These are phyloP conservation scores for Neonectria sp. DNA, from an alignment of 2,329 filamentous ascomycete genomes.

Conservation along the genomic window DNA sequence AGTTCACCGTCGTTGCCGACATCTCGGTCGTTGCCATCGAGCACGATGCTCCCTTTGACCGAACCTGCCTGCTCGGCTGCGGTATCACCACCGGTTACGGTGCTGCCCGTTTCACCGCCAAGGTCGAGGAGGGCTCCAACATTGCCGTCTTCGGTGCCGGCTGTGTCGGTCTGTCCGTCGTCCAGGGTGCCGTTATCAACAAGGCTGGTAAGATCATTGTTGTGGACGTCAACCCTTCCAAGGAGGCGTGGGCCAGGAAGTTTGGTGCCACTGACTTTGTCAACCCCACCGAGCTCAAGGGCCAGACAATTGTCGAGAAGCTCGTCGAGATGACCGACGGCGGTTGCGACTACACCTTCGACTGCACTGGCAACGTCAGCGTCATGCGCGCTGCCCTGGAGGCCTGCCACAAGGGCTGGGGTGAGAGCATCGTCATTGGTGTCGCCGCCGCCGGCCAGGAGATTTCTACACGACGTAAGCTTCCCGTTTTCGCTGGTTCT, in stretches of 20 bases:
- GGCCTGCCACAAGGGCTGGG: conserved; percentile 99
- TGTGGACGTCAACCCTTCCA: conserved; percentile 84
- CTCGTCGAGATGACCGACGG: conserved; percentile 98
- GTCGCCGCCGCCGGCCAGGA: conserved; percentile 97
- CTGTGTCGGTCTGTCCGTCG: conserved; percentile 94
- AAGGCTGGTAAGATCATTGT: conserved; percentile 84
- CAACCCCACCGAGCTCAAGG: conserved; percentile 86
- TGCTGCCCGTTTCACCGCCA: conserved; percentile 93
- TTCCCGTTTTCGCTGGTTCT: not conserved
- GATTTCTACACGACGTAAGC: conserved; percentile 92
- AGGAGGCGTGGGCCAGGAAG: conserved; percentile 93
- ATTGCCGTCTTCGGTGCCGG: conserved; percentile 95
- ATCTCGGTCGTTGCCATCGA: conserved; percentile 98
- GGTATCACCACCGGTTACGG: conserved; percentile 99
- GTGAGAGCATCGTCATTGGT: conserved; percentile 97
- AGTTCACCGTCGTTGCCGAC: conserved; percentile 98
- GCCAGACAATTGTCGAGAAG: conserved; percentile 90
- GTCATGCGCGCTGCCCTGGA: conserved; percentile 97
- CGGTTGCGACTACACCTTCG: conserved; percentile 98
- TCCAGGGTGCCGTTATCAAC: conserved; percentile 92
- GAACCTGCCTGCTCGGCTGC: conserved; percentile 95
- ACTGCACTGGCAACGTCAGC: conserved; percentile 97
- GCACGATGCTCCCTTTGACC: conserved; percentile 92
- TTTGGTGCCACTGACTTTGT: conserved; percentile 98
- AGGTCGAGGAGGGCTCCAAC: conserved; percentile 90